Percentiles rank a stretch among this genome's conserved stretches.
phyloP scores from a whole-genome alignment of 352 stramenopile genomes.

The Hyaloperonospora brassicae region DNA sequence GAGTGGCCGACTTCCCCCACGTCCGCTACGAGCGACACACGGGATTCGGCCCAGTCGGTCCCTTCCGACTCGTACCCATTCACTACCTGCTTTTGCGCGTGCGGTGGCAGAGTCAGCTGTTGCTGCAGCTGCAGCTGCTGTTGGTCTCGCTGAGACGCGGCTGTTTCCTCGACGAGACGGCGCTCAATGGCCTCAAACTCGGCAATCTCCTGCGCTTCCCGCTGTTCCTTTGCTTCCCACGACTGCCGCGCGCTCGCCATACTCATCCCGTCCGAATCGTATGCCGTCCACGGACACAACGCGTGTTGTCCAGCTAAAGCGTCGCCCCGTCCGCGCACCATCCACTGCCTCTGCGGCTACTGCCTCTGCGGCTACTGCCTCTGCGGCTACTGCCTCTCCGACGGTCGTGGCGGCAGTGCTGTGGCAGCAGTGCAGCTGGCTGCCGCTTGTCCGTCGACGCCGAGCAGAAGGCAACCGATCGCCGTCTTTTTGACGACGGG shows the following conservation, averaged over 20 bases:
- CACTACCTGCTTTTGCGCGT: slow-evolving; percentile 2
- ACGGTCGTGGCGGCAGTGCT: too few relatives aligned
- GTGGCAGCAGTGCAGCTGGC: too few relatives aligned
- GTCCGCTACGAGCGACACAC: slow-evolving; percentile 27
- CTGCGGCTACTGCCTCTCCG: too few relatives aligned
- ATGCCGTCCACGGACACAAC: slow-evolving; percentile 12
- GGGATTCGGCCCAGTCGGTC: slow-evolving; percentile 15
- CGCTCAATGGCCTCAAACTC: slow-evolving; percentile 73
- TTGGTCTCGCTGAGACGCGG: slow-evolving; percentile 44
- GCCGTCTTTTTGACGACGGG: too few relatives aligned
- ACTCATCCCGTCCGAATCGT: slow-evolving; percentile 49
- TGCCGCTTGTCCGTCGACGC: too few relatives aligned
- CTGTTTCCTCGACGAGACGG: slow-evolving; percentile 53
- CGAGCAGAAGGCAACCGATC: too few relatives aligned
- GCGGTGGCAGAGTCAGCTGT: background rate
- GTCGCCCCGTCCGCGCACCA: slow-evolving; percentile 1
- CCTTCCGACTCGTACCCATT: slow-evolving; percentile 10
- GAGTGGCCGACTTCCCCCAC: slow-evolving; percentile 20
- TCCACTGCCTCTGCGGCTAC: too few relatives aligned
- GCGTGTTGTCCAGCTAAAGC: slow-evolving; percentile 23
- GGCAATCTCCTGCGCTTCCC: slow-evolving; percentile 65
- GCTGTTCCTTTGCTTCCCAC: slow-evolving; percentile 44
- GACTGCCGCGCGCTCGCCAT: slow-evolving; percentile 46
- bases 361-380: too few relatives aligned
- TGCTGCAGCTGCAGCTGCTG: slow-evolving; percentile 13